Evolutionary conservation across 2,329 filamentous ascomycete species (phyloP), one percentile per base, ranked within the genome.

Genomic region (Botryosphaeria dothidea): DNA sequence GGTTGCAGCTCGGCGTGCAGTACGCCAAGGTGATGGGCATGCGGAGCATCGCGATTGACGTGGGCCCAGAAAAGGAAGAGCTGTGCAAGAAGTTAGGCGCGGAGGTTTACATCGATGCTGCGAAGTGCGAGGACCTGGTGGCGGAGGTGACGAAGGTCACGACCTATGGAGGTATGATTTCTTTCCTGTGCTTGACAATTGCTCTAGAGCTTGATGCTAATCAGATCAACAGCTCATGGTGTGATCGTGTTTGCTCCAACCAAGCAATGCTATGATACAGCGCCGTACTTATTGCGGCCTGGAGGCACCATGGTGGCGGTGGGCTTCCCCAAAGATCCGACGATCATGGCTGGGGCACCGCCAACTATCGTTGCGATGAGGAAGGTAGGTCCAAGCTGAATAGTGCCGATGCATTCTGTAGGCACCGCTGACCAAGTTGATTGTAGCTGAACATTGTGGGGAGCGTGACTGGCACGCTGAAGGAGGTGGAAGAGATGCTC

Each of bases 11-110:
- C 84, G 23, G 83, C 80, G 1, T 83, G 82, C 82, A 83, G 87
- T 64, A 86, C 76, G 17, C 84, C 84, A 0, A 84, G 75, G 64
- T 77, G 11, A 58, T 58, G 54, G 54, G 85, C 0, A 81, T 86
- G 74, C 78, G 84, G 4, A 79, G 84, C 1, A 84, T 87, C 54
- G 85, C 85, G 15, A 79, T 87, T 21, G 85, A 87, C 66, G 81
- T 58, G 21, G 54, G 54, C 11, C 23, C 54, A 7, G 54, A 58
- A 15, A 58, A 58, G 36, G 79, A 0, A 84, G 84, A 3, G 77
- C 71, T 86, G 0, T 79, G 79, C 15, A 62, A 81, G 58, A 74
- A 79, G 62, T 80, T 85, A 70, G 85, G 85, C 2, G 84, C 85
- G 0, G 84, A 86, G 65, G 79, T 77, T 15, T 51, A 58, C 36